phyloP scores from a whole-genome alignment of 352 stramenopile species.

The Pythium aristosporum region DNA sequence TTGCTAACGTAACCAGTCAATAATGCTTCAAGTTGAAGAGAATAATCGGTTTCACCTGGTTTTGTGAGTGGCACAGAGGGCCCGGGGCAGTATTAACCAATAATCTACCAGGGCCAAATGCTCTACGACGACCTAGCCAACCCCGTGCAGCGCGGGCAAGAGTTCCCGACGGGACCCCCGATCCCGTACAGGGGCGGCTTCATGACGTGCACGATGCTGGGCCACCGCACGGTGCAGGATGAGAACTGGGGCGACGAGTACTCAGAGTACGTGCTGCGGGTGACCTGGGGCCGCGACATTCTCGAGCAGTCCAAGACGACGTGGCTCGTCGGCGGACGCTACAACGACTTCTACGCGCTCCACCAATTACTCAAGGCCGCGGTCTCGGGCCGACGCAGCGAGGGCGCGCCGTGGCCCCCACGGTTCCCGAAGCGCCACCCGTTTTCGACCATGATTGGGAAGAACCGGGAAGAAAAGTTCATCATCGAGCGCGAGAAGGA shows the following conservation, averaged over 20 bases:
- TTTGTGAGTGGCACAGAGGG: too few relatives aligned
- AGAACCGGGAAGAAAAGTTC: constrained; percentile 91
- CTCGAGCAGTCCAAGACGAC: constrained; percentile 87
- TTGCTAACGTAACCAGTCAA: too few relatives aligned
- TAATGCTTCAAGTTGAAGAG: too few relatives aligned
- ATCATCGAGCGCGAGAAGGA: constrained; percentile 91
- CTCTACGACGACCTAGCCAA: constrained; percentile 89
- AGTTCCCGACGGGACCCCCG: constrained; percentile 87
- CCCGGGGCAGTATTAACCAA: too few relatives aligned
- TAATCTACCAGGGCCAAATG: constrained; percentile 71
- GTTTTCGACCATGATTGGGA: constrained; percentile 89
- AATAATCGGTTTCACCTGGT: too few relatives aligned
- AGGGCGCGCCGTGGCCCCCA: constrained; percentile 87
- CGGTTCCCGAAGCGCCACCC: constrained; percentile 88
- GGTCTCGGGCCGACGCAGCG: constrained; percentile 76
- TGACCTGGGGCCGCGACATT: constrained; percentile 88
- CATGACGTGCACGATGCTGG: constrained; percentile 87
- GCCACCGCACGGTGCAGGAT: constrained; percentile 86
- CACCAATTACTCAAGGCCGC: constrained; percentile 88
- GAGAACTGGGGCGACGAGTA: constrained; percentile 91
- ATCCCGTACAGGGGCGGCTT: constrained; percentile 91
- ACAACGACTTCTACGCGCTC: constrained; percentile 90
- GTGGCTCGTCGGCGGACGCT: constrained; percentile 84
- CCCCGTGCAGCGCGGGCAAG: constrained; percentile 83
- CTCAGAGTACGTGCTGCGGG: constrained; percentile 86